Conservation (phyloP, 169 alveolate species). For the Plasmodium chabaudi region DNA sequence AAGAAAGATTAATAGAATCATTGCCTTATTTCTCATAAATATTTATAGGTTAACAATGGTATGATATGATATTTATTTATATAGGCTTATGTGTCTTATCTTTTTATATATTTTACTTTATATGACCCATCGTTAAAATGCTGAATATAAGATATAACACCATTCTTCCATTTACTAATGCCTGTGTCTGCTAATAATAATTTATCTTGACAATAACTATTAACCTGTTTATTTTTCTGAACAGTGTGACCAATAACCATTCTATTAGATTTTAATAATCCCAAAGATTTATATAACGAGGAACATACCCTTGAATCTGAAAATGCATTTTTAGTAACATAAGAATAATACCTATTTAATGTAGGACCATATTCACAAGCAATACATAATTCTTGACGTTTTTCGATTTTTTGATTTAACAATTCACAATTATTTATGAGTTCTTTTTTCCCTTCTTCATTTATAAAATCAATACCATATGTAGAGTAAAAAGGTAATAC, state of each 20-base stretch:
- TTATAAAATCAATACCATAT: slow-evolving; percentile 59
- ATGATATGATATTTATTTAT: too few relatives aligned
- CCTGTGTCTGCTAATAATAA: slow-evolving; percentile 59
- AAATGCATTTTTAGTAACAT: slow-evolving; percentile 17
- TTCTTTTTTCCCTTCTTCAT: slow-evolving; percentile 67
- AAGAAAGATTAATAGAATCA: too few relatives aligned
- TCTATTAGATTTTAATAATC: slow-evolving; percentile 32
- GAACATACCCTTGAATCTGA: slow-evolving; percentile 30
- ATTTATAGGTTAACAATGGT: too few relatives aligned
- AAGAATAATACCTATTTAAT: slow-evolving; percentile 52
- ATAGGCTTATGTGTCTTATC: too few relatives aligned
- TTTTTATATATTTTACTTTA: slow-evolving; percentile 16
- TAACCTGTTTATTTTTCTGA: slow-evolving; percentile 39
- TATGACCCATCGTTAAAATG: slow-evolving; percentile 39
- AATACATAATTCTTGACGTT: slow-evolving; percentile 25
- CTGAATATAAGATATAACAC: slow-evolving; percentile 48
- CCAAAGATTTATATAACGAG: slow-evolving; percentile 31
- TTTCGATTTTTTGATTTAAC: slow-evolving; percentile 9
- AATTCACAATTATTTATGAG: slow-evolving; percentile 48
- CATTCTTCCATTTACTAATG: slow-evolving; percentile 64
- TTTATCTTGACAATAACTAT: slow-evolving; percentile 29
- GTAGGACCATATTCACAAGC: slow-evolving; percentile 61
- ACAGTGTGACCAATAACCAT: slow-evolving; percentile 66
- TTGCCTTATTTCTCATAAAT: too few relatives aligned
- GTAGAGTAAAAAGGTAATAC: slow-evolving; percentile 56